Percentiles rank a stretch among this genome's conserved stretches.
Conservation (phyloP, 768 basidiomycete species). For the Phanerodontia chrysosporium region DNA sequence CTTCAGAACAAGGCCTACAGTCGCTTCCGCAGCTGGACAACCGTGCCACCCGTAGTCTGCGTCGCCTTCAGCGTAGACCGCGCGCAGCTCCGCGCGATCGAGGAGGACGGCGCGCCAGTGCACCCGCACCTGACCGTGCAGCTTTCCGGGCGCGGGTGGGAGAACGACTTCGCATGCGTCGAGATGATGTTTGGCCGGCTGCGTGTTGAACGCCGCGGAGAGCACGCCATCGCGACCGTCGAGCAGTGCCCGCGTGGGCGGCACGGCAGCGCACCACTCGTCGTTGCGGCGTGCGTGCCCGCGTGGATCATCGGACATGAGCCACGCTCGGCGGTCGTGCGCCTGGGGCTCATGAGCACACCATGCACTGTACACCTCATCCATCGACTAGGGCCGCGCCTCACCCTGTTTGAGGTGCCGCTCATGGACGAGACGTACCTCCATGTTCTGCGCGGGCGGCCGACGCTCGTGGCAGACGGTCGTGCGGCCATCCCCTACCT, state of each 20-base stretch:
- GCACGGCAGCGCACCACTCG: constrained; percentile 12
- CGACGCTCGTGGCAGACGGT: neutral
- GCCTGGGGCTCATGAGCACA: neutral
- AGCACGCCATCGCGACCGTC: constrained; percentile 9
- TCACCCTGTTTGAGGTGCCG: neutral
- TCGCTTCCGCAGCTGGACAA: constrained; percentile 19
- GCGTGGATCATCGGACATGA: constrained; percentile 20
- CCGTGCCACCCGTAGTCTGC: constrained; percentile 35
- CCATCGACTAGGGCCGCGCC: neutral
- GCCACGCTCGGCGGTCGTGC: neutral
- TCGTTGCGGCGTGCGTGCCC: constrained; percentile 24
- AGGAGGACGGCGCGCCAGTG: constrained; percentile 16
- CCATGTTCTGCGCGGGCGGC: neutral
- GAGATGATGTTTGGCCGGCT: constrained; percentile 20
- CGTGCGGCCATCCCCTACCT: neutral
- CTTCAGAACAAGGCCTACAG: constrained; percentile 1
- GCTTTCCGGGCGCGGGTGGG: constrained; percentile 16
- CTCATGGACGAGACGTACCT: constrained; percentile 1
- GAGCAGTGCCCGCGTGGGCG: constrained; percentile 13
- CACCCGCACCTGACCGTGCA: constrained; percentile 26
- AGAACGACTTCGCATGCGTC: constrained; percentile 26
- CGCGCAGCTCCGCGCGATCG: constrained; percentile 22
- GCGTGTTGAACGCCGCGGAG: constrained; percentile 7
- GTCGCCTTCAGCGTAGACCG: constrained; percentile 34
- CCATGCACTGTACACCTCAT: neutral